Evolutionary conservation across 768 basidiomycete genomes (phyloP), one percentile per base, ranked within the genome.

Genomic region (Suillus weaverae): DNA sequence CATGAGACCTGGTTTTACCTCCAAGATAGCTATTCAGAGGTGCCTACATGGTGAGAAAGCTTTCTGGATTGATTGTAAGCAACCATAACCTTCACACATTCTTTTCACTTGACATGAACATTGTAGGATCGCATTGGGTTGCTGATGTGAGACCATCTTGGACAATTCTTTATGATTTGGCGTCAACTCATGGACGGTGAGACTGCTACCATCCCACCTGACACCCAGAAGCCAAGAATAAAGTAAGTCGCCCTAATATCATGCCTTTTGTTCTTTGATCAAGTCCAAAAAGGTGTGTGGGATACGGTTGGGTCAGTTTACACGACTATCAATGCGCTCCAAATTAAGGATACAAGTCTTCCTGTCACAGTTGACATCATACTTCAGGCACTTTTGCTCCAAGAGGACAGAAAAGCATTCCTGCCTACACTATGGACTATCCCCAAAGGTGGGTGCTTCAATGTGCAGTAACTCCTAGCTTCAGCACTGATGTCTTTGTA

Each of bases 331-430:
- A 59, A 66, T 62, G 53, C 64, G 26, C 50, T 73, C 30, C 60
- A 48, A 54, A 72, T 72, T 32, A 55, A 63, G 7, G 71, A 72
- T 55, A 65, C 57, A 20, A 61, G 50, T 9, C 59, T 71, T 54
- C 66, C 69, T 43, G 56, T 63, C 11, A 65, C 48, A 11, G 65
- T 76, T 9, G 63, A 69, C 4, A 38, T 56, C 16, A 71, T 70
- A 0, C 64, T 71, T n/a, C 76, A 77, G 48, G 73, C 70, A 6
- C 32, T 77, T 20, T 60, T 72, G 1, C 35, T 76, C n/a, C 64
- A 75, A 13, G 76, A 76, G 59, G 65, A 67, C 54, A 63, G 75
- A 8, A 38, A 67, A 30, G 64, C 66, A 39, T 77, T 72, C 66
- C 39, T 63, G 18, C 72, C 72, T 3, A 68, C 68, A 0, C 60